Percentiles rank a stretch among this genome's conserved stretches.
These are phyloP conservation scores for Saposhnikovia divaricata DNA, from an alignment of 129 eudicot genomes.

Conservation along the genomic window DNA sequence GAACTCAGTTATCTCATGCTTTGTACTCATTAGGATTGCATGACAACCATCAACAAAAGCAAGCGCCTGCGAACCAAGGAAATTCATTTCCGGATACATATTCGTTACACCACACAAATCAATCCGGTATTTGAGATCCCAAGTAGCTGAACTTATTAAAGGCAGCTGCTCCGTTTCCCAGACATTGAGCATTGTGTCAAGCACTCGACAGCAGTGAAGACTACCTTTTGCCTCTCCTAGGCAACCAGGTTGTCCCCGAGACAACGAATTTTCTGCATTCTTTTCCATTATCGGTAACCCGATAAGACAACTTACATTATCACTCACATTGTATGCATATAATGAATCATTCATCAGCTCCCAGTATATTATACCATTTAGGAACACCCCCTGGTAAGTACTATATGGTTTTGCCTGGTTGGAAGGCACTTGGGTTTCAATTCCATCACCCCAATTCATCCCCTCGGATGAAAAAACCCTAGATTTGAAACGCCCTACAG, in stretches of 20 bases:
- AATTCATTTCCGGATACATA: neutral
- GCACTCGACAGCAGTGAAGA: conserved; percentile 3
- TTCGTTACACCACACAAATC: neutral
- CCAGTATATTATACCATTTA: conserved; percentile 6
- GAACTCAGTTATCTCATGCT: neutral
- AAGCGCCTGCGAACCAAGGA: neutral
- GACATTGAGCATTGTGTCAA: neutral
- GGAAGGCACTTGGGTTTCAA: neutral
- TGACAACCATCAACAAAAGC: conserved; percentile 8
- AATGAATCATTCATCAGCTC: neutral
- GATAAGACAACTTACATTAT: neutral
- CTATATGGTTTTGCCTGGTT: neutral
- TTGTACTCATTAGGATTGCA: neutral
- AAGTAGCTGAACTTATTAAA: neutral
- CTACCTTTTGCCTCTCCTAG: conserved; percentile 8
- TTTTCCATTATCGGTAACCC: neutral
- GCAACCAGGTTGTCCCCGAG: conserved; percentile 4
- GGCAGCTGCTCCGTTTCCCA: neutral
- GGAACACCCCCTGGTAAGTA: neutral
- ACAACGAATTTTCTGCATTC: neutral
- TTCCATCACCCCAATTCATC: conserved; percentile 12
- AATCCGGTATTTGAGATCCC: conserved; percentile 2
- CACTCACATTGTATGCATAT: conserved; percentile 8
- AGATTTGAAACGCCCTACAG: neutral
- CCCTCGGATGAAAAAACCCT: conserved; percentile 1